Percentiles rank a stretch among this genome's conserved stretches.
phyloP scores from a whole-genome alignment of 192 early-diverging fungal genomes.

The Coemansia sp. region DNA sequence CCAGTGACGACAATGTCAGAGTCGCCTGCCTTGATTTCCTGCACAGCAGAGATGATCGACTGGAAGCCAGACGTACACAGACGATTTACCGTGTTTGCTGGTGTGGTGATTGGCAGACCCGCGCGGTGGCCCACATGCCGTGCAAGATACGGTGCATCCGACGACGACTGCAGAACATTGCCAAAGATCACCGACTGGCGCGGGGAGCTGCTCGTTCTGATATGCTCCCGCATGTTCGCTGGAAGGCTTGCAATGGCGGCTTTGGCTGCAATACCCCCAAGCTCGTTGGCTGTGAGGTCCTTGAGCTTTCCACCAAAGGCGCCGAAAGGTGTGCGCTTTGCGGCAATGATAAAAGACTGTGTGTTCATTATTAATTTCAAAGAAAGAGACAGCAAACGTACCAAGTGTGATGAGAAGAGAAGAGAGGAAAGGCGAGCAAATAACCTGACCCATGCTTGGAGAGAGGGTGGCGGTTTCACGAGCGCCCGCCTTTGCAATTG shows the following conservation, averaged over 20 bases:
- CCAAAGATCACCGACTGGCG: constrained; percentile 86
- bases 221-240: constrained; percentile 62
- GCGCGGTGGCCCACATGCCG: constrained; percentile 92
- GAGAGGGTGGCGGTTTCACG: too few relatives aligned
- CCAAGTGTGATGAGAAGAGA: too few relatives aligned
- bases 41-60: constrained; percentile 88
- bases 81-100: constrained; percentile 91
- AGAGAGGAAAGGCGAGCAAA: too few relatives aligned
- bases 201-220: constrained; percentile 28
- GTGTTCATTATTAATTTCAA: constrained; percentile 20
- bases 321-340: constrained; percentile 85
- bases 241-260: constrained; percentile 81
- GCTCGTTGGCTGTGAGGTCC: constrained; percentile 74
- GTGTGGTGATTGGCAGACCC: constrained; percentile 78
- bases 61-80: constrained; percentile 98
- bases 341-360: constrained; percentile 74
- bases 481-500: too few relatives aligned
- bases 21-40: constrained; percentile 85
- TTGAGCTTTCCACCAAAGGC: constrained; percentile 95
- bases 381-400: neutral
- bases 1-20: constrained; percentile 83
- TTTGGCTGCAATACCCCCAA: constrained; percentile 89
- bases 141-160: constrained; percentile 84
- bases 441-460: too few relatives aligned
- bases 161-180: constrained; percentile 86